Evolutionary conservation across 202 grass and related monocot genomes (phyloP).

Genomic region (Saccharum hybrid): DNA sequence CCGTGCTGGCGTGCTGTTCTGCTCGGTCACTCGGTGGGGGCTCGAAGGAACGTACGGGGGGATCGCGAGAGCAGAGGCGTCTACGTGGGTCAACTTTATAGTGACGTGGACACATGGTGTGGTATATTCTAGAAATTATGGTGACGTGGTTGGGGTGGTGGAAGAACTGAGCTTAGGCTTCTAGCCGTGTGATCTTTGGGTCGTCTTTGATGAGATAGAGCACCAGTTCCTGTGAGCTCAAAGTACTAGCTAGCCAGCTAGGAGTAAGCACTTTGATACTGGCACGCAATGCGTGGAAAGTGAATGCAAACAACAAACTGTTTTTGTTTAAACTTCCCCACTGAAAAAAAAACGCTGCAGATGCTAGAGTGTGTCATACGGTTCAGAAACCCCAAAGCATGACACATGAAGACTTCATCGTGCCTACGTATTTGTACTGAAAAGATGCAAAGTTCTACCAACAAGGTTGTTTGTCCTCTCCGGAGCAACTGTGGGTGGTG

Average conservation of each 20-base stretch:
- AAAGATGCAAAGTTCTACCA: not conserved
- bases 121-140: not conserved
- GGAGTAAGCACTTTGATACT: too few relatives aligned
- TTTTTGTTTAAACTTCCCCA: not conserved
- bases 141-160: not conserved
- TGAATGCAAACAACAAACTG: not conserved
- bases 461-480: not conserved
- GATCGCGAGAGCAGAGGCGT: too few relatives aligned
- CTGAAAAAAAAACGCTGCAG: not conserved
- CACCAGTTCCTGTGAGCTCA: not conserved
- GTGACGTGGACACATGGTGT: not conserved
- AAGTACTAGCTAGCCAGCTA: not conserved
- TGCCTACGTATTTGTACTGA: not conserved
- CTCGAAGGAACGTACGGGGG: too few relatives aligned
- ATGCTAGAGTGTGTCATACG: too few relatives aligned
- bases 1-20: too few relatives aligned
- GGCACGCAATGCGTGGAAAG: conserved; percentile 33
- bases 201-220: not conserved
- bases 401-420: too few relatives aligned
- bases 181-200: not conserved
- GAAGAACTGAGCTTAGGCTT: too few relatives aligned
- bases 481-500: not conserved
- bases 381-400: not conserved
- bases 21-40: too few relatives aligned
- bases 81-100: too few relatives aligned